phyloP scores from a whole-genome alignment of 495 filamentous ascomycete species.

The Penicillium goetzii region DNA sequence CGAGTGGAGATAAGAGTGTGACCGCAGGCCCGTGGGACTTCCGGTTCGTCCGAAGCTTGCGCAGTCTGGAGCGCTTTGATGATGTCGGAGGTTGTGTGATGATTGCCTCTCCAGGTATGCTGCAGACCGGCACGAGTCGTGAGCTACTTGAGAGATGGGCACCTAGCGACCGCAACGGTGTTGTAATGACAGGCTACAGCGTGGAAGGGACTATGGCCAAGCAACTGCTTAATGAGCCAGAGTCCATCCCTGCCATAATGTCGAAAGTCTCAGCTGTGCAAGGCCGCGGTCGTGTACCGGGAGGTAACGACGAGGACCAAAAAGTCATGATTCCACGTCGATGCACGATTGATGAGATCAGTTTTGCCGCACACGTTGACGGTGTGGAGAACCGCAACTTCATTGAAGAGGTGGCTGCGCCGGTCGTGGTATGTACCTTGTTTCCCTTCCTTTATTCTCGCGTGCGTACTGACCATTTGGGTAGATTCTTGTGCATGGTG shows the following conservation, averaged over 20 bases:
- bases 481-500: conserved; percentile 93
- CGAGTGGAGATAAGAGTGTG: conserved; percentile 68
- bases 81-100: conserved; percentile 96
- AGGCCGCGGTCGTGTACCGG: conserved; percentile 55
- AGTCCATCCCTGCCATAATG: conserved; percentile 92
- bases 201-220: conserved; percentile 99
- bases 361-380: conserved; percentile 95
- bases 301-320: conserved; percentile 60
- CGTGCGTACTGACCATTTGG: conserved; percentile 3
- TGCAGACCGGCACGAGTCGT: conserved; percentile 91
- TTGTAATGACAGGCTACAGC: conserved; percentile 96
- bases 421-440: conserved; percentile 76
- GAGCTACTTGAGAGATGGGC: conserved; percentile 95
- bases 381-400: conserved; percentile 94
- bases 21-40: conserved; percentile 94
- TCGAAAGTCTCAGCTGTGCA: conserved; percentile 62
- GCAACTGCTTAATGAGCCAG: conserved; percentile 87
- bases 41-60: conserved; percentile 84
- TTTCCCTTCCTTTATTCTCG: not conserved
- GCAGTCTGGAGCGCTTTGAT: conserved; percentile 91
- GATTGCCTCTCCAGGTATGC: conserved; percentile 95
- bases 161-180: conserved; percentile 90
- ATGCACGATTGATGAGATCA: conserved; percentile 89
- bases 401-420: conserved; percentile 87
- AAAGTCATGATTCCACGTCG: conserved; percentile 91